These are phyloP conservation scores for Arthrobotrys conoides DNA, from an alignment of 2,329 filamentous ascomycete species.

Conservation along the genomic window DNA sequence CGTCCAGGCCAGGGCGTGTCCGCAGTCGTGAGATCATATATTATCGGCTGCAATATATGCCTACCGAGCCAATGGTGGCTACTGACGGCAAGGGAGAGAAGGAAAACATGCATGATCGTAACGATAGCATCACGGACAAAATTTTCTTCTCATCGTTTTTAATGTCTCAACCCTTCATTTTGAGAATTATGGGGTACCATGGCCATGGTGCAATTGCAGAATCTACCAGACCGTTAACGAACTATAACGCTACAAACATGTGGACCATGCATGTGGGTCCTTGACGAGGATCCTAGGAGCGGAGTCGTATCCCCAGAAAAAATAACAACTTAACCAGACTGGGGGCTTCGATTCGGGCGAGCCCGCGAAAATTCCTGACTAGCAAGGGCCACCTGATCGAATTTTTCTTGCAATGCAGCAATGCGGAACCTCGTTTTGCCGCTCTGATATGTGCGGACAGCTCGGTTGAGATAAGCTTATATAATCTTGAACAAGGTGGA, in stretches of 20 bases:
- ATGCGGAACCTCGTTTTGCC: conserved; percentile 24
- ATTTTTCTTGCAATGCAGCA: not conserved
- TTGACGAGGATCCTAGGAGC: not conserved
- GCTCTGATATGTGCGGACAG: conserved; percentile 21
- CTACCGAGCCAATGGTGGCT: conserved; percentile 12
- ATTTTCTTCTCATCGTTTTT: not conserved
- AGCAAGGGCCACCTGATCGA: conserved; percentile 10
- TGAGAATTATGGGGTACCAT: not conserved
- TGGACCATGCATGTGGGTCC: conserved; percentile 23
- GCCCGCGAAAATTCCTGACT: conserved; percentile 17
- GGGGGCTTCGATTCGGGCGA: conserved; percentile 13
- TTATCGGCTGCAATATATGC: not conserved
- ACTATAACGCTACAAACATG: conserved; percentile 17
- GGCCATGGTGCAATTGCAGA: conserved; percentile 12
- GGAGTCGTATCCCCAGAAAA: conserved; percentile 23
- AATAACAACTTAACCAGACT: not conserved
- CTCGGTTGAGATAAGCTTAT: conserved; percentile 44
- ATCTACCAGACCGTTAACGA: conserved; percentile 1
- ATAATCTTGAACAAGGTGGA: conserved; percentile 23
- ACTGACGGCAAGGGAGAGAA: conserved; percentile 29
- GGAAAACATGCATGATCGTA: conserved; percentile 15
- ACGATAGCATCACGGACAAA: not conserved
- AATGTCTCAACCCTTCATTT: conserved; percentile 11
- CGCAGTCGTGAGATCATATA: not conserved
- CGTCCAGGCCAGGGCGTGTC: not conserved